These are phyloP conservation scores for Zygosaccharomyces siamensis DNA, from an alignment of 805 yeast genomes.

Conservation along the genomic window DNA sequence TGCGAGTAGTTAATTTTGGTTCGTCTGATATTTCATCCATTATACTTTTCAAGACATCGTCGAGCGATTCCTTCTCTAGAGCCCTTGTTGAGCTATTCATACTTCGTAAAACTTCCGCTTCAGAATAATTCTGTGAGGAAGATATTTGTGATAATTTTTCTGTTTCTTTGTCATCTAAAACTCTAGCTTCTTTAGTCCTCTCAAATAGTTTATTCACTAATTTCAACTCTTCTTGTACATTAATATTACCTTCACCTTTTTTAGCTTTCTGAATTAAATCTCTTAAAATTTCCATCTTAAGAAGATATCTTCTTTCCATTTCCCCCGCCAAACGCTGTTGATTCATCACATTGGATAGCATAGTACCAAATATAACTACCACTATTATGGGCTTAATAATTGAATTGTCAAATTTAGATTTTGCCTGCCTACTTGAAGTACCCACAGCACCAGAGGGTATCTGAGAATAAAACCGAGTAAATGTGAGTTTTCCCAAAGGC, in stretches of 20 bases:
- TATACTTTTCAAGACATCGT: constrained; percentile 29
- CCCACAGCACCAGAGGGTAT: constrained; percentile 1
- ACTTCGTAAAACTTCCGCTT: constrained; percentile 25
- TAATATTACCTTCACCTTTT: constrained; percentile 38
- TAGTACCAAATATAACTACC: constrained; percentile 43
- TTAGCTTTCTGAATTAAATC: constrained; percentile 37
- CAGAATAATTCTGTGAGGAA: constrained; percentile 8
- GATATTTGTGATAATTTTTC: constrained; percentile 8
- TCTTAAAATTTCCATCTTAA: constrained; percentile 38
- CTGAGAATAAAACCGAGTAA: constrained; percentile 8
- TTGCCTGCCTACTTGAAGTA: constrained; percentile 5
- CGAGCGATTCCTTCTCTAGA: constrained; percentile 25
- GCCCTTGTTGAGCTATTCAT: constrained; percentile 21
- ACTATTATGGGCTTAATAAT: constrained; percentile 39
- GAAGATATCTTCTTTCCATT: constrained; percentile 36
- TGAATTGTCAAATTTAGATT: constrained; percentile 32
- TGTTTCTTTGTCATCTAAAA: constrained; percentile 19
- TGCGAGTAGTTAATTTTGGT: background rate
- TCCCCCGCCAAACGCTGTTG: constrained; percentile 39
- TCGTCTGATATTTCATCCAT: constrained; percentile 23
- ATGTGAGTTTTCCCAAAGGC: background rate
- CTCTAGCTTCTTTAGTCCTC: constrained; percentile 15
- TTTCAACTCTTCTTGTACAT: constrained; percentile 40
- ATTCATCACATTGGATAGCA: constrained; percentile 43
- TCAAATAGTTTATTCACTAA: constrained; percentile 36